Percentiles rank a stretch among this genome's conserved stretches.
These are phyloP conservation scores for Blastobotrys proliferans DNA, from an alignment of 1,139 yeast species.

Conservation along the genomic window DNA sequence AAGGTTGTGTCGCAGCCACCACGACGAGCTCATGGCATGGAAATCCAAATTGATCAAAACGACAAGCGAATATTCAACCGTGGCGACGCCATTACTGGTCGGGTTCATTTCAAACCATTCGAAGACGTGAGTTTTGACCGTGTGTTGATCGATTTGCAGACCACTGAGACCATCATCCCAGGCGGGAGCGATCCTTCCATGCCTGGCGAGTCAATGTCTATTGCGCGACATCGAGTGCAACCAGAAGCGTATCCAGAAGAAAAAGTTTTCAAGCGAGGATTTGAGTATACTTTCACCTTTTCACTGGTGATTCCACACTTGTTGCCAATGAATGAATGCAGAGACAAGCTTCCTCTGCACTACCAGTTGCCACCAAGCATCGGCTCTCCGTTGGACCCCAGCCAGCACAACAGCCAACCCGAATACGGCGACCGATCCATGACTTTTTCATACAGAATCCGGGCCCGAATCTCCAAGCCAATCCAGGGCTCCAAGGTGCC, in stretches of 20 bases:
- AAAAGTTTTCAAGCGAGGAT: slow-evolving; percentile 18
- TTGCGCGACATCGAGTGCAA: slow-evolving; percentile 19
- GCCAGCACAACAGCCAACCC: slow-evolving; percentile 3
- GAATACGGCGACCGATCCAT: slow-evolving; percentile 20
- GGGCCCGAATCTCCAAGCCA: slow-evolving; percentile 20
- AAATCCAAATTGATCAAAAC: slow-evolving; percentile 9
- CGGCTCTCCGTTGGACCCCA: slow-evolving; percentile 5
- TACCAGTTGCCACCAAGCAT: slow-evolving; percentile 16
- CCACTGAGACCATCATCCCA: slow-evolving; percentile 8
- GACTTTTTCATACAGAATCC: slow-evolving; percentile 18
- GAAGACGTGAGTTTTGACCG: slow-evolving; percentile 11
- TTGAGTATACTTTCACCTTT: slow-evolving; percentile 19
- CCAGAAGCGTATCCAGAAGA: slow-evolving; percentile 20
- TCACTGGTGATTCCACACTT: slow-evolving; percentile 21
- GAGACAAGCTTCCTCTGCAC: slow-evolving; percentile 13
- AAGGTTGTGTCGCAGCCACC: not conserved
- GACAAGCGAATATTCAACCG: slow-evolving; percentile 7
- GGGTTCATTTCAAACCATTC: slow-evolving; percentile 8
- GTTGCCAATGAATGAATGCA: slow-evolving; percentile 9
- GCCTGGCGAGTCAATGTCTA: slow-evolving; percentile 8
- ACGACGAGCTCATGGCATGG: not conserved
- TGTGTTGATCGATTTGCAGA: slow-evolving; percentile 13
- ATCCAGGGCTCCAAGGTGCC: slow-evolving; percentile 5
- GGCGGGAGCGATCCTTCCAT: not conserved
- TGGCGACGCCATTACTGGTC: slow-evolving; percentile 15